Conservation (phyloP, 768 basidiomycete species). For the Lentinula raphanica region DNA sequence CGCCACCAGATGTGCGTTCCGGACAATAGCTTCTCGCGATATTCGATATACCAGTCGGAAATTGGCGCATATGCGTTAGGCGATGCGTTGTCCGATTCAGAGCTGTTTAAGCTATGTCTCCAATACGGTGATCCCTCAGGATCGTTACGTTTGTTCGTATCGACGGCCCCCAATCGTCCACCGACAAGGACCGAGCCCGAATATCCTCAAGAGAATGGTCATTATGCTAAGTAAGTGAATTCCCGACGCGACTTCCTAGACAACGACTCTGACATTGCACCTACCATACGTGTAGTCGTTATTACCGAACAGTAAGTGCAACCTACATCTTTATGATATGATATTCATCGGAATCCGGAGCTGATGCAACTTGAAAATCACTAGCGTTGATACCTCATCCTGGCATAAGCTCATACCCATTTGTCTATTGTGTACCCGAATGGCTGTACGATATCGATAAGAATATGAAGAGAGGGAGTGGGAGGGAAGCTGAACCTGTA, state of each 20-base stretch:
- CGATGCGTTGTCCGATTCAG: conserved; percentile 32
- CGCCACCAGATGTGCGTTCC: conserved; percentile 40
- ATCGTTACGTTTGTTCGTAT: conserved; percentile 47
- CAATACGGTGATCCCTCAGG: conserved; percentile 42
- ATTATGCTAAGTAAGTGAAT: not conserved
- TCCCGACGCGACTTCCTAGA: not conserved
- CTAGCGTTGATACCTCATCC: not conserved
- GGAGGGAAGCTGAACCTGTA: not conserved
- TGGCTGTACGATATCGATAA: not conserved
- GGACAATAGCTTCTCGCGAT: conserved; percentile 32
- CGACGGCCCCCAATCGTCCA: conserved; percentile 39
- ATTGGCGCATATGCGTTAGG: conserved; percentile 40
- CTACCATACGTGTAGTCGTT: not conserved
- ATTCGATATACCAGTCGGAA: conserved; percentile 44
- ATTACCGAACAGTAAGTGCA: conserved; percentile 2
- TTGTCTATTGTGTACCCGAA: not conserved
- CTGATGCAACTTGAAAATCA: not conserved
- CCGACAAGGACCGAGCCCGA: conserved; percentile 18
- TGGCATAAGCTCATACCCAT: not conserved
- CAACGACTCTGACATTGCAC: not conserved
- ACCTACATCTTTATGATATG: not conserved
- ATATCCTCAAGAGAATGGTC: not conserved
- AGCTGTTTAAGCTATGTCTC: conserved; percentile 36
- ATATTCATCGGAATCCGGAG: not conserved
- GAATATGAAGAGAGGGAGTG: not conserved